These are phyloP conservation scores for Talaromyces proteolyticus DNA, from an alignment of 495 filamentous ascomycete species.

Conservation along the genomic window DNA sequence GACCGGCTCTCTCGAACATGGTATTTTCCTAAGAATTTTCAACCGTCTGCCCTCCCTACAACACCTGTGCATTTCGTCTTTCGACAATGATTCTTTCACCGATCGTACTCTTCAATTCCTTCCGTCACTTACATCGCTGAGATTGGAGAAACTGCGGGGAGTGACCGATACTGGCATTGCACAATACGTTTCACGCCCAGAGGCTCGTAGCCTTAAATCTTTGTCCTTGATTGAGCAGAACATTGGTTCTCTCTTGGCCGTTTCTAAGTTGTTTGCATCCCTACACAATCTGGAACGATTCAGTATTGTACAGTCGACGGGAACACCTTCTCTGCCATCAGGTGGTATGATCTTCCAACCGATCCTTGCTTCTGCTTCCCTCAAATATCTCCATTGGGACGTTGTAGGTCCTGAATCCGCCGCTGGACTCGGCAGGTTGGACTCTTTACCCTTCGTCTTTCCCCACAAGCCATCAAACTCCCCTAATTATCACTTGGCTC, in stretches of 20 bases:
- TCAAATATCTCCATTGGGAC: conserved; percentile 79
- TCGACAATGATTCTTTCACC: conserved; percentile 67
- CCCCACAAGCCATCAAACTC: conserved; percentile 28
- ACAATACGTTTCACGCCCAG: conserved; percentile 56
- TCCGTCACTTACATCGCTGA: conserved; percentile 66
- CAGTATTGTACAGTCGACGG: conserved; percentile 60
- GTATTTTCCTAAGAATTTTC: conserved; percentile 64
- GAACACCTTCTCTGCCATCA: conserved; percentile 50
- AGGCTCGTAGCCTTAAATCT: conserved; percentile 49
- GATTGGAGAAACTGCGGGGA: conserved; percentile 70
- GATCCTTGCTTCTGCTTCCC: conserved; percentile 60
- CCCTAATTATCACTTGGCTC: conserved; percentile 68
- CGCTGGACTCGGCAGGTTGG: conserved; percentile 33
- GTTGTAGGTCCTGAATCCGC: conserved; percentile 47
- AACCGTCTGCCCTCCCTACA: conserved; percentile 61
- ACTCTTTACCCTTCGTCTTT: conserved; percentile 32
- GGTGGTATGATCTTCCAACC: conserved; percentile 60
- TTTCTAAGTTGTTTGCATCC: conserved; percentile 71
- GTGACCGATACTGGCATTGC: conserved; percentile 73
- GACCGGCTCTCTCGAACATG: conserved; percentile 56
- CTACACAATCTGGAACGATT: conserved; percentile 59
- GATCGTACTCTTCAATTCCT: conserved; percentile 64
- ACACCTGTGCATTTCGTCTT: conserved; percentile 68
- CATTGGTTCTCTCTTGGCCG: conserved; percentile 57
- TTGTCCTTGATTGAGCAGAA: conserved; percentile 63